Conservation (phyloP, 1,284 basidiomycete genomes). For the Tylopilus sp. region DNA sequence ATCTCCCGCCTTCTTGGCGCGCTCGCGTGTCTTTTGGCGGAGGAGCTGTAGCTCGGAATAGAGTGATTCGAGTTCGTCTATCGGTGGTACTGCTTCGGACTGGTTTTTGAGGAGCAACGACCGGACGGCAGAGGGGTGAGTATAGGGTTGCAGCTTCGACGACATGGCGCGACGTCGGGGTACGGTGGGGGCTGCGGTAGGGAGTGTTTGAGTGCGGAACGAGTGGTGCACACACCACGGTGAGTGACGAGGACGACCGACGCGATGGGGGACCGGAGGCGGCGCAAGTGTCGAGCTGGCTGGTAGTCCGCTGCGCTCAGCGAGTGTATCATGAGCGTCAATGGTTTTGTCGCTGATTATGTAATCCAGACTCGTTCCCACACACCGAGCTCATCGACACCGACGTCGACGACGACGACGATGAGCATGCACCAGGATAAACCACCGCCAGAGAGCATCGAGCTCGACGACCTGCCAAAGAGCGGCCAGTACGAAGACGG, state of each 20-base stretch:
- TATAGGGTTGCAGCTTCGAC: conserved; percentile 49
- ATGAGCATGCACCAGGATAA: conserved; percentile 11
- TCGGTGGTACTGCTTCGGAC: conserved; percentile 61
- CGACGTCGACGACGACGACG: conserved; percentile 4
- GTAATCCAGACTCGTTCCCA: conserved; percentile 30
- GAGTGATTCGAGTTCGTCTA: conserved; percentile 68
- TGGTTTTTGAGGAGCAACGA: conserved; percentile 57
- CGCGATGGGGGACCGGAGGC: conserved; percentile 2
- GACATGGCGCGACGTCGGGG: conserved; percentile 39
- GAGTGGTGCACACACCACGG: conserved; percentile 6
- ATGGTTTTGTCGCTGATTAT: conserved; percentile 31
- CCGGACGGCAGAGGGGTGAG: conserved; percentile 43
- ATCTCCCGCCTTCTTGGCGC: conserved; percentile 63
- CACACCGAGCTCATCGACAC: conserved; percentile 13
- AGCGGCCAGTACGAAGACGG: conserved; percentile 7
- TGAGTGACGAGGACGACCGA: conserved; percentile 15
- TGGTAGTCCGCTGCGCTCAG: conserved; percentile 19
- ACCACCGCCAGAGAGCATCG: conserved; percentile 27
- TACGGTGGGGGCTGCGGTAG: conserved; percentile 11
- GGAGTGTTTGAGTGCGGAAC: conserved; percentile 9
- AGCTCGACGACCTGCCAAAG: conserved; percentile 29
- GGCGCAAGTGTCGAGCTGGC: background rate
- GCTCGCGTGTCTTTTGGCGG: conserved; percentile 51
- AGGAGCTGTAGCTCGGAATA: conserved; percentile 56
- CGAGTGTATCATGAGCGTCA: conserved; percentile 29